Base-by-base conservation (phyloP, 768 basidiomycete species). In the Pleurotus eryngii region DNA sequence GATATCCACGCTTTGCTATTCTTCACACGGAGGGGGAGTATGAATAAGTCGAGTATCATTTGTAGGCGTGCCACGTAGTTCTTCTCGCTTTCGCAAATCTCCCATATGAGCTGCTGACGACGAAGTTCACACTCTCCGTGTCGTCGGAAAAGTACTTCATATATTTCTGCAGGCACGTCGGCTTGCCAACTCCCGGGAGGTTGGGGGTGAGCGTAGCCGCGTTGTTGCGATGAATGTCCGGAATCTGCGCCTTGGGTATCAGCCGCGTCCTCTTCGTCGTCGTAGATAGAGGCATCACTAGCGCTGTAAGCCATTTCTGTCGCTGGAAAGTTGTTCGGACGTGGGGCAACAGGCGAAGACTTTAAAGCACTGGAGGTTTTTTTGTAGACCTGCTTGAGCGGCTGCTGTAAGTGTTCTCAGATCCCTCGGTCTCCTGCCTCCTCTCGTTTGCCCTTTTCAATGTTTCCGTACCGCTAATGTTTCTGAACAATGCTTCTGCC, bases 1-100 rank as follows among this genome's bases (percentile, higher is more conserved):
- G 83, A 73, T 38, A 96, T 87, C 92, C 94, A 97, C 1, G 75
- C 67, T 51, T 83, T 83, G 48, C 80, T 85, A 61, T 87, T 80
- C 59, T 86, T 83, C 2, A 83, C 77, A 6, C 91, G 86, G 7
- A 97, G 79, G 0, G 94, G 95, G 4, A 83, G 74, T 26, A 94
- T 81, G 67, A 94, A 95, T 5, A 88, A 70, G n/a, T 77, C 72
- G 11, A 93, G 74, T 60, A 91, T 86, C 46, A 77, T 77, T 40
- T 81, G 81, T 15, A 95, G 73, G 6, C 80, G 84, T 18, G 77
- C 73, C 56, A 94, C 82, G 60, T 95, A 92, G 1, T 70, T 64
- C 30, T 79, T 77, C 72, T 97, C 93, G 0, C 87, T 80, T 43
- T 83, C 78, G 60, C 78, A 80, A 42, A 96, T 75, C 60, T 88